Percentiles rank a stretch among this genome's conserved stretches.
Evolutionary conservation across 1,139 yeast species (phyloP).

Genomic region (Schizosaccharomyces versatilis): DNA sequence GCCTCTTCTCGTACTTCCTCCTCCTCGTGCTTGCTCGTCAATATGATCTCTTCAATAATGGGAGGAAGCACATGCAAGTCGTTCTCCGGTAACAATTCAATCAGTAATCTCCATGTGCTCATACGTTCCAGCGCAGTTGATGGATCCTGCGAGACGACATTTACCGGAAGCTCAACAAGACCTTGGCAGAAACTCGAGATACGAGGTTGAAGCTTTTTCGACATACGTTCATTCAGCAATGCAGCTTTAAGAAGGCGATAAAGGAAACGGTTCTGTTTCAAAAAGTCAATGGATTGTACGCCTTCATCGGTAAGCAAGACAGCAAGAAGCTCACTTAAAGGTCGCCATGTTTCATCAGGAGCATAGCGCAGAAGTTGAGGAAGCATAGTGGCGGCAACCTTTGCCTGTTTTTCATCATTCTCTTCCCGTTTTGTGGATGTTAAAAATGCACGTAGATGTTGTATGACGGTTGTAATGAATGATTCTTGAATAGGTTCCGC

Average conservation of each 20-base stretch:
- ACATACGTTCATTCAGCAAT: constrained; percentile 28
- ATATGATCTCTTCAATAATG: constrained; percentile 62
- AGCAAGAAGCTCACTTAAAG: neutral
- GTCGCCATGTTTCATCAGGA: neutral
- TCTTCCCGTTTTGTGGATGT: no score
- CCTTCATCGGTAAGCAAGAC: no score
- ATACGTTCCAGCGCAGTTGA: constrained; percentile 32
- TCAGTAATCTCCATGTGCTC: constrained; percentile 15
- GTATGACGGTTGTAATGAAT: no score
- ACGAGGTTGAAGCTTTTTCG: constrained; percentile 9
- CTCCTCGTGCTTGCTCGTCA: constrained; percentile 81
- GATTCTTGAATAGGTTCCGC: no score
- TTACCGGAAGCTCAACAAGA: constrained; percentile 1
- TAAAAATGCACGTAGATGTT: no score
- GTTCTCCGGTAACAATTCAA: constrained; percentile 33
- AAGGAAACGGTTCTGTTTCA: constrained; percentile 30
- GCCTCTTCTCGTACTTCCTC: constrained; percentile 77
- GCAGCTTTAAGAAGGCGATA: constrained; percentile 43
- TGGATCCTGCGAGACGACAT: constrained; percentile 23
- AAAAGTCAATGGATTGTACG: no score
- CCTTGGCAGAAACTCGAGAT: constrained; percentile 26
- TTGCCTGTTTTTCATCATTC: no score
- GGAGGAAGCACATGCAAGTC: constrained; percentile 47
- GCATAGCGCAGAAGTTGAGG: neutral
- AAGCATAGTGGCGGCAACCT: neutral